Percentiles rank a stretch among this genome's conserved stretches.
These are phyloP conservation scores for Podila epigama DNA, from an alignment of 192 early-diverging fungal genomes.

Conservation along the genomic window DNA sequence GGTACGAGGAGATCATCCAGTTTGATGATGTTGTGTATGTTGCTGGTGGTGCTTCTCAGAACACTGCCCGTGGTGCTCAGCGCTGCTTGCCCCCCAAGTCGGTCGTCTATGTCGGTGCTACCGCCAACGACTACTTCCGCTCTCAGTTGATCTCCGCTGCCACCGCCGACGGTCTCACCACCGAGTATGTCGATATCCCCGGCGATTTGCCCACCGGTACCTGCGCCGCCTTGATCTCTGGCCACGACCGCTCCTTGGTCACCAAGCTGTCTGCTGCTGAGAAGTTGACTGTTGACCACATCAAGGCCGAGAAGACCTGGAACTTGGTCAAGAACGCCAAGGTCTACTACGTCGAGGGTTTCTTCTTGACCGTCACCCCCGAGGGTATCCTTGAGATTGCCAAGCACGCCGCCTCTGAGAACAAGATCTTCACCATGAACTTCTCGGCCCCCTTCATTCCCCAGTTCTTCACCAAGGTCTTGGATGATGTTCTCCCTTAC, in stretches of 20 bases:
- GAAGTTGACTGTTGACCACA: conserved; percentile 54
- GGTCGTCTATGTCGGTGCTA: conserved; percentile 94
- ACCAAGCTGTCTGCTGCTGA: conserved; percentile 97
- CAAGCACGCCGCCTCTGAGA: conserved; percentile 83
- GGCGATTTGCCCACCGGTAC: conserved; percentile 86
- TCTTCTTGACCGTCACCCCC: conserved; percentile 92
- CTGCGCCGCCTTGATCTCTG: conserved; percentile 96
- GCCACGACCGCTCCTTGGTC: conserved; percentile 85
- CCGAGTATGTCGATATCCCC: conserved; percentile 85
- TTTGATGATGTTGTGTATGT: conserved; percentile 82
- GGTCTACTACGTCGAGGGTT: conserved; percentile 94
- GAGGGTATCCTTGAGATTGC: conserved; percentile 86
- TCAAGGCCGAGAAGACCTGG: conserved; percentile 83
- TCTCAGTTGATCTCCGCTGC: conserved; percentile 80
- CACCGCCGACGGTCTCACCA: conserved; percentile 81
- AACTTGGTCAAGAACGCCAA: conserved; percentile 83
- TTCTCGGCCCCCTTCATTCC: conserved; percentile 95
- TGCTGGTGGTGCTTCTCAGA: conserved; percentile 97
- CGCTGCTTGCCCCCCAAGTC: conserved; percentile 87
- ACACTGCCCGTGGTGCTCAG: conserved; percentile 90
- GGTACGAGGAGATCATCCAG: conserved; percentile 82
- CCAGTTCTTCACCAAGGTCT: conserved; percentile 88
- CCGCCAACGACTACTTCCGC: conserved; percentile 87
- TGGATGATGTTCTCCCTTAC: conserved; percentile 84
- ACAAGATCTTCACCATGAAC: conserved; percentile 93